These are phyloP conservation scores for Pichia sp. DNA, from an alignment of 1,139 yeast species.

Conservation along the genomic window DNA sequence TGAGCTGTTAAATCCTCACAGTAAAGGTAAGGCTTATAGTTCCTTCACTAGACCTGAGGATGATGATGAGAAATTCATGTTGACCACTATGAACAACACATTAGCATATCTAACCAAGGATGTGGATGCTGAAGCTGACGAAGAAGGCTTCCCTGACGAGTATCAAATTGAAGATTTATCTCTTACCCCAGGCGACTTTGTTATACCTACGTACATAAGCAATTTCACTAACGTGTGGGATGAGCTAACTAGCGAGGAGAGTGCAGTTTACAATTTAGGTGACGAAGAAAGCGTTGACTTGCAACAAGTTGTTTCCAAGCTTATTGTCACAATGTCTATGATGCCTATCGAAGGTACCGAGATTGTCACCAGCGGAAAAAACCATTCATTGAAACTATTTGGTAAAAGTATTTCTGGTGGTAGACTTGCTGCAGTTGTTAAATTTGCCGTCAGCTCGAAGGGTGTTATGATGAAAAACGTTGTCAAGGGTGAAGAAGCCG, in stretches of 20 bases:
- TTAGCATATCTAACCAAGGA: constrained; percentile 78
- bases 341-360: constrained; percentile 81
- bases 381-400: constrained; percentile 70
- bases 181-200: constrained; percentile 76
- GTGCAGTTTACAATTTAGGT: constrained; percentile 56
- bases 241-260: constrained; percentile 57
- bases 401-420: constrained; percentile 77
- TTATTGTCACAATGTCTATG: constrained; percentile 46
- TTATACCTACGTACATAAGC: constrained; percentile 73
- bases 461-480: constrained; percentile 77
- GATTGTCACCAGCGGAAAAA: constrained; percentile 45
- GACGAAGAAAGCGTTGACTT: constrained; percentile 35
- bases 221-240: constrained; percentile 74
- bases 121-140: constrained; percentile 65
- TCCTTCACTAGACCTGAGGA: constrained; percentile 58
- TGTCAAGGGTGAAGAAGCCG: constrained; percentile 61
- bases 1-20: constrained; percentile 65
- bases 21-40: constrained; percentile 73
- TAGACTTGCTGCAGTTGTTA: constrained; percentile 64
- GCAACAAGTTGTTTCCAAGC: constrained; percentile 46
- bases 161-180: constrained; percentile 83
- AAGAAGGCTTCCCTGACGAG: constrained; percentile 91
- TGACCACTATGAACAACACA: constrained; percentile 52
- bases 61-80: constrained; percentile 7
- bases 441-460: constrained; percentile 70